Percentiles rank a stretch among this genome's conserved stretches.
phyloP scores from a whole-genome alignment of 768 basidiomycete species.

The Tricholoma terreum region DNA sequence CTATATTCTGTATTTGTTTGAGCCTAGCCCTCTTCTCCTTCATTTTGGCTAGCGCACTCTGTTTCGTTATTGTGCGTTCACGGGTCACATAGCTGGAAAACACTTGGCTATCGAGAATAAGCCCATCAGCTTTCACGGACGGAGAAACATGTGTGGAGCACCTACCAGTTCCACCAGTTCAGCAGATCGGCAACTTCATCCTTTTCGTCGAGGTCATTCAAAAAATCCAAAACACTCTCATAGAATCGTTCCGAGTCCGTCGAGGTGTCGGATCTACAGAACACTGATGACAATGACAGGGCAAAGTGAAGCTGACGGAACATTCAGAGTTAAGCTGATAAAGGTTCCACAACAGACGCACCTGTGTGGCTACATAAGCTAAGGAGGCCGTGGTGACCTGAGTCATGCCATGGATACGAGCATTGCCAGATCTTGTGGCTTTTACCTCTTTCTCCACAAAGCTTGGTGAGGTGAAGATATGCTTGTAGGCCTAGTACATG shows the following conservation, averaged over 20 bases:
- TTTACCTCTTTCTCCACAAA: not conserved
- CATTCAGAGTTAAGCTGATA: not conserved
- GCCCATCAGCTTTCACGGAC: not conserved
- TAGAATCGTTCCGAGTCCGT: slow-evolving; percentile 4
- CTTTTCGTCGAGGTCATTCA: not conserved
- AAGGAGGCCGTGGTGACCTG: slow-evolving; percentile 7
- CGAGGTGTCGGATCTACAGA: not conserved
- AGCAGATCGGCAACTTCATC: not conserved
- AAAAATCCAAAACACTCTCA: not conserved
- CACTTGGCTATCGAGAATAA: not conserved
- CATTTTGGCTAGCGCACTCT: not conserved
- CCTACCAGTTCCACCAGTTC: slow-evolving; percentile 2
- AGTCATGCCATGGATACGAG: slow-evolving; percentile 12
- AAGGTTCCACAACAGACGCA: not conserved
- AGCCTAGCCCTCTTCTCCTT: not conserved
- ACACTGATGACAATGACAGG: not conserved
- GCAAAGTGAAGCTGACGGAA: not conserved
- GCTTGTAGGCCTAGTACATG: not conserved
- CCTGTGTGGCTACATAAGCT: slow-evolving; percentile 12
- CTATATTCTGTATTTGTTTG: not conserved
- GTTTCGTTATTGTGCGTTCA: not conserved
- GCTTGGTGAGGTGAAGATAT: not conserved
- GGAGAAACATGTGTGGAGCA: not conserved
- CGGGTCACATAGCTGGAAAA: not conserved
- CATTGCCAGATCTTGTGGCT: not conserved